Conservation (phyloP, 176 grass and related monocot genomes). For the Eragrostis curvula region DNA sequence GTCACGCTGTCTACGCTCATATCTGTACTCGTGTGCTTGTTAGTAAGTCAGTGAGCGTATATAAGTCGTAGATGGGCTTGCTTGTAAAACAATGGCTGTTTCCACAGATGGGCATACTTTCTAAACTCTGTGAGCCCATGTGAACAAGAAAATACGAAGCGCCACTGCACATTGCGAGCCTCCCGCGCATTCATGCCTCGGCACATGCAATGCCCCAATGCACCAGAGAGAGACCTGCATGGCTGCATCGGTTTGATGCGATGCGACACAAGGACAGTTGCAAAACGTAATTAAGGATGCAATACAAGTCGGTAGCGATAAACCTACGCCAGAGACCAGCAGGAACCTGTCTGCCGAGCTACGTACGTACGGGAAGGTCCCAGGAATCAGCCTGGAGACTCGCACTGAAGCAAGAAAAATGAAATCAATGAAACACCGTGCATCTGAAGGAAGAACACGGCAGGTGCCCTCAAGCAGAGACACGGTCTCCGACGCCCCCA, state of each 20-base stretch:
- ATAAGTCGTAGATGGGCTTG: too few relatives aligned
- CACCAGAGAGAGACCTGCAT: background rate
- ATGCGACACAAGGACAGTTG: background rate
- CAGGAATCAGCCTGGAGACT: background rate
- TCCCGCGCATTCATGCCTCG: background rate
- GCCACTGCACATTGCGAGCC: too few relatives aligned
- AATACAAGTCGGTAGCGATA: background rate
- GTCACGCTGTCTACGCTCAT: too few relatives aligned
- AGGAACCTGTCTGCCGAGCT: too few relatives aligned
- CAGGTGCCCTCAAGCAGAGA: too few relatives aligned
- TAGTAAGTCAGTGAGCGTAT: too few relatives aligned
- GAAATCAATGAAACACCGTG: background rate
- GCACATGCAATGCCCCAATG: background rate
- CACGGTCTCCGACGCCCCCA: too few relatives aligned
- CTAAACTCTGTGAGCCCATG: too few relatives aligned
- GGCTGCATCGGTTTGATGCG: background rate
- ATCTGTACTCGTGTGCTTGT: too few relatives aligned
- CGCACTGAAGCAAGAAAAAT: background rate
- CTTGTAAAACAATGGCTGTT: too few relatives aligned
- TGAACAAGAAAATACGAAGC: too few relatives aligned
- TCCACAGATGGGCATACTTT: too few relatives aligned
- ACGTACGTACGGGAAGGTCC: background rate
- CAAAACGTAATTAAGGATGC: background rate
- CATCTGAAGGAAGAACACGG: background rate
- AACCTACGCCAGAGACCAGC: background rate